Percentiles rank a stretch among this genome's conserved stretches.
These are phyloP conservation scores for Geranium incanum DNA, from an alignment of 441 rosid genomes.

Conservation along the genomic window DNA sequence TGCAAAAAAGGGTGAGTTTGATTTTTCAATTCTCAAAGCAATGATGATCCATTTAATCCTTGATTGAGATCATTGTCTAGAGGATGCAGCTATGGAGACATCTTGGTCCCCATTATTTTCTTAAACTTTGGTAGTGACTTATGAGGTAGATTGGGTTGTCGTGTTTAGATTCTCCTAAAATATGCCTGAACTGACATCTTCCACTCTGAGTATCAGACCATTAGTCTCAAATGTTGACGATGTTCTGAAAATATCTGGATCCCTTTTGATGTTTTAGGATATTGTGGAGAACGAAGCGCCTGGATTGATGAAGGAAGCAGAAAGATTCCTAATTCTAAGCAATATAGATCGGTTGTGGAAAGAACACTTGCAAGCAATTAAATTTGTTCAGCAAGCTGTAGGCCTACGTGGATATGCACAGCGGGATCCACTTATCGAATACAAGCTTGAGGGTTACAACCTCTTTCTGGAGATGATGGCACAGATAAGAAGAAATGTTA, in stretches of 20 bases:
- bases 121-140: background rate
- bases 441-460: constrained; percentile 92
- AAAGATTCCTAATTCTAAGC: constrained; percentile 77
- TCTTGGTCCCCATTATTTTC: background rate
- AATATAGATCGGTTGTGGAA: constrained; percentile 96
- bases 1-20: constrained; percentile 71
- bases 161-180: background rate
- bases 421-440: constrained; percentile 92
- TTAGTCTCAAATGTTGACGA: background rate
- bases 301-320: constrained; percentile 89
- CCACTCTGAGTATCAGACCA: background rate
- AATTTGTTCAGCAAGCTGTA: constrained; percentile 94
- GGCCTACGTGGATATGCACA: constrained; percentile 95
- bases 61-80: background rate
- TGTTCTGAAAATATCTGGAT: too few relatives aligned
- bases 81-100: background rate
- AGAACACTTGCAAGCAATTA: constrained; percentile 92
- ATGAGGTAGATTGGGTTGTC: background rate
- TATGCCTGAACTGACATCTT: background rate
- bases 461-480: constrained; percentile 98
- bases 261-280: constrained; percentile 35
- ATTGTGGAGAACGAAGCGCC: constrained; percentile 78
- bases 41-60: background rate
- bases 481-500: constrained; percentile 88
- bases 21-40: background rate